Base-by-base conservation (phyloP, 1,284 basidiomycete genomes). In the Apiotrichum porosum region DNA sequence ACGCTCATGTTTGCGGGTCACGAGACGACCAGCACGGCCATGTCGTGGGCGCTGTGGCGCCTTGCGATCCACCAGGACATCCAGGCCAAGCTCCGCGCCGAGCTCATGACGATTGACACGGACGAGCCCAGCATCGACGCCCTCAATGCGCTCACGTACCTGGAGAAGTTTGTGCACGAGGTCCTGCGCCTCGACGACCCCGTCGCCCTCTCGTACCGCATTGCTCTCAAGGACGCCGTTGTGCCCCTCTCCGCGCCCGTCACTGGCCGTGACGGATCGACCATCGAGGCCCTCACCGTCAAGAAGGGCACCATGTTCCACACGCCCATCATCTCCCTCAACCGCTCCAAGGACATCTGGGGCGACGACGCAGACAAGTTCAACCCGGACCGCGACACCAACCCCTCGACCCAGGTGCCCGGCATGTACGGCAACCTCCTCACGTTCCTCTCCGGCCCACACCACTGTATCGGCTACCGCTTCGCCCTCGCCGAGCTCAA, bases 41-140 rank as follows among this genome's bases (percentile, higher is more conserved):
- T 85, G 1, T 80, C 83, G 3, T 91, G 86, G 86, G 80, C 79
- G 47, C 72, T 88, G 1, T 84, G 83, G 64, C 79, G 80, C 17
- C 80, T 89, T 13, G 77, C 83, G 0, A 75, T 73, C 22, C 62
- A 80, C 43, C 80, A 76, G 0, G 71, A 72, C 0, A 68, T 76
- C 6, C 88, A 89, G 65, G 56, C 63, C n/a, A 72, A 71, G 31
- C 76, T 90, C 2, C 78, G 84, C 4, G 68, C 68, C 10, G 83
- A 83, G 39, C 66, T 85, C 0, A 57, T 65, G 31, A 53, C 62
- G 19, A 63, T 68, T 12, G 65, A 39, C 12, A 79, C 82, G 14
- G 44, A 50, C 26, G 22, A 37, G 22, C 37, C 37, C 15, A 6
- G 6, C 23, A 12, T 24, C 6, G 18, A 37, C 3, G 12, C 40